Conservation (phyloP, 2,329 filamentous ascomycete genomes). For the Pseudogymnoascus sp. region DNA sequence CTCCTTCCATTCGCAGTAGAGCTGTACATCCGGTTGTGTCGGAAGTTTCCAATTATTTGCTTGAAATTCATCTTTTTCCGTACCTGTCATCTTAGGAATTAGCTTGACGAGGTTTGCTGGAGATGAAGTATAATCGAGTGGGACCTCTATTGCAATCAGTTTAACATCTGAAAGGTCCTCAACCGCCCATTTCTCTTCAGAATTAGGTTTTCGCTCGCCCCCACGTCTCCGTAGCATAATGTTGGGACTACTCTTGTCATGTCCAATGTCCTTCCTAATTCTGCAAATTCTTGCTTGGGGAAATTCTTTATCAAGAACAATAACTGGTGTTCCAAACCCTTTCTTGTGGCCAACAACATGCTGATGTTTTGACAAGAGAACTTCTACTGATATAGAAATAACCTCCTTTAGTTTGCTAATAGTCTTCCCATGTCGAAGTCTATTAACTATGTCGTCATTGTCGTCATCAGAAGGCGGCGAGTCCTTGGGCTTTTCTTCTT, state of each 20-base stretch:
- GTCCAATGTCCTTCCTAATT: constrained; percentile 9
- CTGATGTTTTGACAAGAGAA: background rate
- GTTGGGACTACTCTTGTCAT: background rate
- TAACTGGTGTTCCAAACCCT: constrained; percentile 10
- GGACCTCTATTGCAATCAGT: background rate
- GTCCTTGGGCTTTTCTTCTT: too few relatives aligned
- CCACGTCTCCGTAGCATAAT: constrained; percentile 11
- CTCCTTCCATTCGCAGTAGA: background rate
- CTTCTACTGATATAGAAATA: constrained; percentile 1
- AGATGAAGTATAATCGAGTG: background rate
- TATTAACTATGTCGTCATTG: constrained; percentile 5
- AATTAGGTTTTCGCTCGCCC: constrained; percentile 1
- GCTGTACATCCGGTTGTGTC: background rate
- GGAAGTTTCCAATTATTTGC: background rate
- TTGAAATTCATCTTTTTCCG: background rate
- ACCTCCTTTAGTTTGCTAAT: constrained; percentile 1
- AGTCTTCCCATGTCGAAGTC: constrained; percentile 2
- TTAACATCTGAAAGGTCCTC: background rate
- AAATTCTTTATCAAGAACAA: constrained; percentile 8
- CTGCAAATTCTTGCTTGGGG: constrained; percentile 12
- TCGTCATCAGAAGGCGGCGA: background rate
- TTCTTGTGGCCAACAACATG: constrained; percentile 9
- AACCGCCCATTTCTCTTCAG: background rate
- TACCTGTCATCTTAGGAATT: background rate
- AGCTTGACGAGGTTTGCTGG: background rate